These are phyloP conservation scores for Penicillium griseofulvum DNA, from an alignment of 2,329 filamentous ascomycete species.

Conservation along the genomic window DNA sequence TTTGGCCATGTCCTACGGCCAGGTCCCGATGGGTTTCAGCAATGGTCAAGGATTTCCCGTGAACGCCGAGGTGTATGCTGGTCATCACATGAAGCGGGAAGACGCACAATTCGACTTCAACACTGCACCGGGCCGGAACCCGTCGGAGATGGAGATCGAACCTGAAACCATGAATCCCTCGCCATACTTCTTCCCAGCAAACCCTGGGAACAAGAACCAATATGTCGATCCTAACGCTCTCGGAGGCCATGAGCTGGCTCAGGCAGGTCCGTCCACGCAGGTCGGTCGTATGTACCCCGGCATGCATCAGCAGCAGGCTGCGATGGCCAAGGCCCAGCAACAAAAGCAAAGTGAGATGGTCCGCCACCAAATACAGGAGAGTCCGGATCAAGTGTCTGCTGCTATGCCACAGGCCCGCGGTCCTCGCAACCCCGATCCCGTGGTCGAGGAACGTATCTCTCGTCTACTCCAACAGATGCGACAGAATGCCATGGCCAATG, in stretches of 20 bases:
- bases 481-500: conserved; percentile 61
- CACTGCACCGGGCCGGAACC: conserved; percentile 56
- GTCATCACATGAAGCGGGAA: conserved; percentile 35
- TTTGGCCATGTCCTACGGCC: conserved; percentile 73
- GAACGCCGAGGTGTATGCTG: conserved; percentile 60
- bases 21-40: conserved; percentile 46
- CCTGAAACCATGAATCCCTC: conserved; percentile 64
- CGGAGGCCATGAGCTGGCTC: conserved; percentile 59
- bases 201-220: conserved; percentile 44
- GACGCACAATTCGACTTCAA: conserved; percentile 64
- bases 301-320: conserved; percentile 86
- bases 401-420: conserved; percentile 31
- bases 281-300: conserved; percentile 83
- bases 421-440: conserved; percentile 57
- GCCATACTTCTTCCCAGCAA: conserved; percentile 63
- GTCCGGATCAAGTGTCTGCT: conserved; percentile 29
- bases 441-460: conserved; percentile 89
- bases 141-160: conserved; percentile 65
- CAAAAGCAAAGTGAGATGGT: conserved; percentile 60
- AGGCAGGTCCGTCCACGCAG: conserved; percentile 51
- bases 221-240: conserved; percentile 74
- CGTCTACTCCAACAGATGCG: conserved; percentile 91
- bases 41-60: conserved; percentile 46
- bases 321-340: conserved; percentile 71
- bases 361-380: conserved; percentile 54